These are phyloP conservation scores for Calonectria multiphialidica DNA, from an alignment of 2,329 filamentous ascomycete species.

Conservation along the genomic window DNA sequence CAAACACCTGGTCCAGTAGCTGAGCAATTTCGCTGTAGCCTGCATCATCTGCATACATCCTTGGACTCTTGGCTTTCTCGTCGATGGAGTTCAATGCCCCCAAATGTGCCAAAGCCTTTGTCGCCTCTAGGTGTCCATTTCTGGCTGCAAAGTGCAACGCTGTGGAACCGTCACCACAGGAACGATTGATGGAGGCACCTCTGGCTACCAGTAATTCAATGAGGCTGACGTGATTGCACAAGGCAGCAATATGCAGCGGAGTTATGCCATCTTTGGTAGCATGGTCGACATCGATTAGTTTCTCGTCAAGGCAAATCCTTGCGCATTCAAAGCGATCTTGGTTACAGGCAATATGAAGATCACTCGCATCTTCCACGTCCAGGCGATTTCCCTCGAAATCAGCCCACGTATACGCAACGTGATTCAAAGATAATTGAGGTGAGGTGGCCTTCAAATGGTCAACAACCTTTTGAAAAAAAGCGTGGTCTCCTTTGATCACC, in stretches of 20 bases:
- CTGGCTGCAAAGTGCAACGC: neutral
- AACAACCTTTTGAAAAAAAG: neutral
- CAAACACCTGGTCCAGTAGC: neutral
- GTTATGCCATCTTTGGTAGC: neutral
- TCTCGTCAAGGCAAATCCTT: neutral
- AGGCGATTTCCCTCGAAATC: neutral
- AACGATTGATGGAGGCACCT: neutral
- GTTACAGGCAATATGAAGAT: neutral
- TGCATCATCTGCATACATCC: neutral
- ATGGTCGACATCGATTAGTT: neutral
- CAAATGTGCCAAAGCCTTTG: neutral
- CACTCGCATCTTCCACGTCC: neutral
- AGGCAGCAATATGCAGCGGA: neutral
- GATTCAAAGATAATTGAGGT: neutral
- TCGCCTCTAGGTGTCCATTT: neutral
- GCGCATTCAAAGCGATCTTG: neutral
- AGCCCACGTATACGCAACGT: neutral
- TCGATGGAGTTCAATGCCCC: neutral
- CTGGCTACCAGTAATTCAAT: neutral
- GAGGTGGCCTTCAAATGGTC: neutral
- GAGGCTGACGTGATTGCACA: neutral
- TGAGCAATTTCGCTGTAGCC: neutral
- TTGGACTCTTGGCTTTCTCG: neutral
- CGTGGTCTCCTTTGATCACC: neutral
- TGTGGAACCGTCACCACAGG: neutral